phyloP scores from a whole-genome alignment of 2,329 filamentous ascomycete genomes.

The Ophiostoma perfectum region DNA sequence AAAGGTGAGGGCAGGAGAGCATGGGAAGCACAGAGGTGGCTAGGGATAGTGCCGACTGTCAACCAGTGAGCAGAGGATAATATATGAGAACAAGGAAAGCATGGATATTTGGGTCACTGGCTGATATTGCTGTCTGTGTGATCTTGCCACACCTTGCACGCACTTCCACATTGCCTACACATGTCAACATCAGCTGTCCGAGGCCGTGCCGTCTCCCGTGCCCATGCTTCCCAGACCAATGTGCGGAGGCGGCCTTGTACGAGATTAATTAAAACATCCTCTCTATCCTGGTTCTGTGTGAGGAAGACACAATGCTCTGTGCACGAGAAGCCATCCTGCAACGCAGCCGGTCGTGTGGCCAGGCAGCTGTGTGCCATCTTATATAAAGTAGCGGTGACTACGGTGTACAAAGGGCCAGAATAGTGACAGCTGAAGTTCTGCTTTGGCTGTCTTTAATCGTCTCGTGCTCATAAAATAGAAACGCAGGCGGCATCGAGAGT shows the following conservation, averaged over 20 bases:
- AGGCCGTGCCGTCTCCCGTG: too few species aligned
- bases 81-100: too few species aligned
- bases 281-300: too few species aligned
- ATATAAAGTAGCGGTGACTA: slow-evolving; percentile 2
- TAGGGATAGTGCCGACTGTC: slow-evolving; percentile 10
- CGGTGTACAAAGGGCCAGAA: neutral
- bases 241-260: too few species aligned
- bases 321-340: neutral
- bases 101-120: too few species aligned
- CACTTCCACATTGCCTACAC: neutral
- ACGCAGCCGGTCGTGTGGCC: neutral
- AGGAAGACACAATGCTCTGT: too few species aligned
- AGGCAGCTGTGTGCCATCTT: neutral
- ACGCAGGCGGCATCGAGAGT: too few species aligned
- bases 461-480: neutral
- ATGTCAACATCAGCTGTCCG: neutral
- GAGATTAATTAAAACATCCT: too few species aligned
- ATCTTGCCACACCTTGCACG: neutral
- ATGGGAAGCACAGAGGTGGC: slow-evolving; percentile 10
- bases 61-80: neutral
- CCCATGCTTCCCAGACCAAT: too few species aligned
- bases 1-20: too few species aligned
- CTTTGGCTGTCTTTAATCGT: slow-evolving; percentile 2
- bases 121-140: neutral
- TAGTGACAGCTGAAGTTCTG: slow-evolving; percentile 4